Evolutionary conservation across 2,329 filamentous ascomycete genomes (phyloP), one percentile per base, ranked within the genome.

Genomic region (Tolypocladium tropicale): DNA sequence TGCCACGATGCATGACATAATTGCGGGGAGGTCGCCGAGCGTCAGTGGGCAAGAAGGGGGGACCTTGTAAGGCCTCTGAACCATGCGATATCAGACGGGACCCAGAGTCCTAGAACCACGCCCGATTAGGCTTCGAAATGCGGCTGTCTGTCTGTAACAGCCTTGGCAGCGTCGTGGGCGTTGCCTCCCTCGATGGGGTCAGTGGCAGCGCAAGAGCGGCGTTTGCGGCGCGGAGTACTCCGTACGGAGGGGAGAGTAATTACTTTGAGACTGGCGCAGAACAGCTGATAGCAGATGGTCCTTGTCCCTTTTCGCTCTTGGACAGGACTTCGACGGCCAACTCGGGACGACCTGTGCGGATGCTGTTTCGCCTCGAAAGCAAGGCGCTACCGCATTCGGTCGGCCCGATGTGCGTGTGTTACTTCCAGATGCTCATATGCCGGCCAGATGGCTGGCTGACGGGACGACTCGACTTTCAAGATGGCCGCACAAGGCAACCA

Each of bases 1-100:
- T 65, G 58, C 63, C 62, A 66, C 66, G 68, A 70, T 70, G 72
- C 73, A 75, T 75, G 73, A 74, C 72, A 76, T 75, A 75, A 75
- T 74, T 74, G 68, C 69, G 69, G 67, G 66, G 69, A 67, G 63
- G 53, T 55, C 2, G 50, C 36, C n/a, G 37, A 50, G 28, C 46
- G 28, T 21, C 46, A 50, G n/a, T 32, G 55, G 46, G 10, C 34
- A 25, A 23, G n/a, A 54, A 9, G 53, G 25, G 53, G 25, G 43
- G 46, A 7, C 30, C 25, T 16, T 32, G 41, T 33, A 23, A 32
- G 39, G 37, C 52, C n/a, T 23, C 39, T 33, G 41, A 25, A 16
- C 21, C 41, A 16, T 33, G 33, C 11, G 43, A 51, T 49, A 55
- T 41, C n/a, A 39, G 33, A 50, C n/a, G 53, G 55, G 39, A 49